Evolutionary conservation across 1,139 yeast species (phyloP).

Genomic region (Suhomyces chickasaworum): DNA sequence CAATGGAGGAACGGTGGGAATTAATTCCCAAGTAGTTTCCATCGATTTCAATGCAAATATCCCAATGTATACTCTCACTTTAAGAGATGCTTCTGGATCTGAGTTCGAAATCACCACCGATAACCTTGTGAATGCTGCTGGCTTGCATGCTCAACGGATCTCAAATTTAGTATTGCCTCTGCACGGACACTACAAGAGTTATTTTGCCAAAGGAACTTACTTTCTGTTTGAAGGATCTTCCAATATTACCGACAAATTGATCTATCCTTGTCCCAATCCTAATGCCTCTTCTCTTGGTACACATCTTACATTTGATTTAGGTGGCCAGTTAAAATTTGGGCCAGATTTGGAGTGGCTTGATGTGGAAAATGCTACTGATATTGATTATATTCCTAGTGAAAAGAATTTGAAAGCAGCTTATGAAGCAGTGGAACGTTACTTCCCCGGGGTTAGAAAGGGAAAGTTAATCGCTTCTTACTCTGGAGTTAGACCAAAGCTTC

Average conservation of each 20-base stretch:
- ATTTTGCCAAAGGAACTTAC: constrained; percentile 85
- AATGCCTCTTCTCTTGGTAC: constrained; percentile 81
- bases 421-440: constrained; percentile 60
- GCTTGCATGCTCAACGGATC: constrained; percentile 68
- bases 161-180: constrained; percentile 69
- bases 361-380: constrained; percentile 29
- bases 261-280: constrained; percentile 81
- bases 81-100: constrained; percentile 40
- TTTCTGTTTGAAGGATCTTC: constrained; percentile 42
- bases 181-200: constrained; percentile 58
- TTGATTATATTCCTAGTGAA: constrained; percentile 51
- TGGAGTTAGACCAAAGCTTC: constrained; percentile 81
- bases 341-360: constrained; percentile 88
- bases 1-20: constrained; percentile 64
- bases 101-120: constrained; percentile 52
- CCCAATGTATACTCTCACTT: constrained; percentile 30
- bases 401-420: constrained; percentile 56
- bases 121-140: constrained; percentile 74
- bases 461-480: constrained; percentile 69
- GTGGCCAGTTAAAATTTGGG: constrained; percentile 80
- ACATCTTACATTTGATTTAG: constrained; percentile 81
- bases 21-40: constrained; percentile 57
- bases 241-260: constrained; percentile 38
- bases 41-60: constrained; percentile 31
- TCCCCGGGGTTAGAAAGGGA: constrained; percentile 54